Percentiles rank a stretch among this genome's conserved stretches.
Evolutionary conservation across 352 stramenopile genomes (phyloP).

Genomic region (Pythium monospermum): DNA sequence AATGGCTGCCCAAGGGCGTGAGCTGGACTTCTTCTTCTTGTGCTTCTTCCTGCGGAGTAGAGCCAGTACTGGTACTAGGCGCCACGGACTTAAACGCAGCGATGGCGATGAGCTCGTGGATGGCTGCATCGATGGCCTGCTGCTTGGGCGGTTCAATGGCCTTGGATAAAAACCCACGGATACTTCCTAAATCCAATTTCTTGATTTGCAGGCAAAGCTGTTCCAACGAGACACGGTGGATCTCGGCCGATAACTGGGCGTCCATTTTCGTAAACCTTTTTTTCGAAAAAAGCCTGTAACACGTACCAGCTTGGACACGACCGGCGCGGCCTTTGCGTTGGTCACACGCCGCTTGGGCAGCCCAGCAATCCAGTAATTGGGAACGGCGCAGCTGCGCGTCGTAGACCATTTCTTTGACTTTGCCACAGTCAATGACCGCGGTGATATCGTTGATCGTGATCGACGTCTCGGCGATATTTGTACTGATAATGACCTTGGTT

Average conservation of each 20-base stretch:
- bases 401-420: conserved; percentile 89
- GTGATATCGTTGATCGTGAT: conserved; percentile 89
- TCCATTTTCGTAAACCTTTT: conserved; percentile 59
- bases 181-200: conserved; percentile 71
- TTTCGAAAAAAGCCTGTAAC: conserved; percentile 73
- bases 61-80: not conserved
- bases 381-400: conserved; percentile 63
- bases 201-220: conserved; percentile 87
- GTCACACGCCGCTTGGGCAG: conserved; percentile 71
- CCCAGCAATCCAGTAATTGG: conserved; percentile 78
- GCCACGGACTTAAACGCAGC: conserved; percentile 65
- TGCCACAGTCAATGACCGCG: conserved; percentile 80
- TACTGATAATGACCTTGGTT: conserved; percentile 84
- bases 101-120: conserved; percentile 89
- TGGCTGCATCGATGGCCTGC: conserved; percentile 87
- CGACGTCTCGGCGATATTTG: conserved; percentile 88
- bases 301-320: conserved; percentile 71
- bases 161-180: conserved; percentile 66
- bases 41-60: too few species aligned
- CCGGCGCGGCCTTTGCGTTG: conserved; percentile 81
- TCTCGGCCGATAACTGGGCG: conserved; percentile 77
- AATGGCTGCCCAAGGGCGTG: conserved; percentile 90
- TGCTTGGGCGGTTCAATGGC: conserved; percentile 91
- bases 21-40: conserved; percentile 59
- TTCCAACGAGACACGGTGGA: conserved; percentile 83